phyloP scores from a whole-genome alignment of 176 grass and related monocot species.

The Raddia distichophylla region DNA sequence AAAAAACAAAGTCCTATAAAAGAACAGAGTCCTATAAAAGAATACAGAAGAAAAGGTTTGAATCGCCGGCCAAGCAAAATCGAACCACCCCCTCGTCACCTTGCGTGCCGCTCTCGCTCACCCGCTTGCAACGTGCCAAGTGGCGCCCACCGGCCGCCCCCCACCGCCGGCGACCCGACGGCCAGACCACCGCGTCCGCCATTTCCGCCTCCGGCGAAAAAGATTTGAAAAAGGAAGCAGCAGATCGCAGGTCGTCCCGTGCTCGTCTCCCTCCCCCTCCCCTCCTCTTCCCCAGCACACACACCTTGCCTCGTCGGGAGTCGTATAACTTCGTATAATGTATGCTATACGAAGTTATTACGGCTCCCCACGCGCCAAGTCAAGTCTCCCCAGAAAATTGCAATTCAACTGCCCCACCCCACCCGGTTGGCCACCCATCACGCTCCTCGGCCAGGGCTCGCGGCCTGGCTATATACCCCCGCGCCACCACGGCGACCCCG shows the following conservation, averaged over 20 bases:
- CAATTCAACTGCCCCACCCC: background rate
- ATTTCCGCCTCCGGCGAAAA: background rate
- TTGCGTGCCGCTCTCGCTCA: too few species aligned
- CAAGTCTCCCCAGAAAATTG: slow-evolving; percentile 43
- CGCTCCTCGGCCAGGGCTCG: background rate
- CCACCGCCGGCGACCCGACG: background rate
- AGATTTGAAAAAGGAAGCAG: background rate
- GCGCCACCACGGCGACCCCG: slow-evolving; percentile 41
- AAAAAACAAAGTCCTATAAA: too few species aligned
- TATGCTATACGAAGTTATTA: too few species aligned
- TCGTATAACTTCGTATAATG: too few species aligned
- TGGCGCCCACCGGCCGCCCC: background rate
- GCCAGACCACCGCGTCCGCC: slow-evolving; percentile 21
- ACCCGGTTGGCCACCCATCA: too few species aligned
- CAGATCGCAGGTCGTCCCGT: background rate
- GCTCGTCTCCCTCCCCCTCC: too few species aligned
- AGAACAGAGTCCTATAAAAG: too few species aligned
- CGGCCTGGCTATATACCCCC: background rate
- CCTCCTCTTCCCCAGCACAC: background rate
- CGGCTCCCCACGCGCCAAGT: slow-evolving; percentile 2
- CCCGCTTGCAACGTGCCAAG: background rate
- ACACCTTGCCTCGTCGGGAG: too few species aligned
- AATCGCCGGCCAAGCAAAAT: too few species aligned
- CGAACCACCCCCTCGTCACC: too few species aligned
- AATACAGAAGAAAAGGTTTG: too few species aligned